Percentiles rank a stretch among this genome's conserved stretches.
Conservation (phyloP, 2,329 filamentous ascomycete genomes). For the Blastomyces gilchristii region DNA sequence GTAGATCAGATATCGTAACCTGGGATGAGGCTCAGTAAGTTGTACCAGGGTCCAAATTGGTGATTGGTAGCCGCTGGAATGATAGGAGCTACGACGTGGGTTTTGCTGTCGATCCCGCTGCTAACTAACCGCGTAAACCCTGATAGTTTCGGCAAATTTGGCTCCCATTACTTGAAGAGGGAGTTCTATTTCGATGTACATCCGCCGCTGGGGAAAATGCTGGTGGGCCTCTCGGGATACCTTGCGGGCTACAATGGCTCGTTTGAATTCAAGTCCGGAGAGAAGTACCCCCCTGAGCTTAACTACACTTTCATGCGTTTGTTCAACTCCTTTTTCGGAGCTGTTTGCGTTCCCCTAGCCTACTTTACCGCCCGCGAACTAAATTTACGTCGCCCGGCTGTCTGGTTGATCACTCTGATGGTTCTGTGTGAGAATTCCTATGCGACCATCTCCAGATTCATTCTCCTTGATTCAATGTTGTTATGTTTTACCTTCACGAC, state of each 20-base stretch:
- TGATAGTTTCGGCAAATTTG: slow-evolving; percentile 61
- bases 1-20: slow-evolving; percentile 59
- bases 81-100: not conserved
- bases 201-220: slow-evolving; percentile 94
- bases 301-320: slow-evolving; percentile 98
- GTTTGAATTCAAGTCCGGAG: slow-evolving; percentile 98
- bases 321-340: slow-evolving; percentile 93
- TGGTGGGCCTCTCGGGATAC: slow-evolving; percentile 91
- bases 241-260: slow-evolving; percentile 97
- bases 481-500: slow-evolving; percentile 98
- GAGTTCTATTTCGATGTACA: slow-evolving; percentile 99
- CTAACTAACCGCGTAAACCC: slow-evolving; percentile 4
- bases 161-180: slow-evolving; percentile 96
- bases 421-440: slow-evolving; percentile 99
- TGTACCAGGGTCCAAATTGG: slow-evolving; percentile 2
- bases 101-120: not conserved
- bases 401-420: slow-evolving; percentile 94
- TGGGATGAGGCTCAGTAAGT: slow-evolving; percentile 67
- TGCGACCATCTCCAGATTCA: slow-evolving; percentile 96
- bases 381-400: slow-evolving; percentile 71
- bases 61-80: not conserved
- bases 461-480: slow-evolving; percentile 96
- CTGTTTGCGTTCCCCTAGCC: slow-evolving; percentile 81
- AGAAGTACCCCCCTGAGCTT: slow-evolving; percentile 84
- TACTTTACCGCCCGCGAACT: slow-evolving; percentile 92